Evolutionary conservation across 164 flowering plant species (phyloP).

Genomic region (Platanus orientalis): DNA sequence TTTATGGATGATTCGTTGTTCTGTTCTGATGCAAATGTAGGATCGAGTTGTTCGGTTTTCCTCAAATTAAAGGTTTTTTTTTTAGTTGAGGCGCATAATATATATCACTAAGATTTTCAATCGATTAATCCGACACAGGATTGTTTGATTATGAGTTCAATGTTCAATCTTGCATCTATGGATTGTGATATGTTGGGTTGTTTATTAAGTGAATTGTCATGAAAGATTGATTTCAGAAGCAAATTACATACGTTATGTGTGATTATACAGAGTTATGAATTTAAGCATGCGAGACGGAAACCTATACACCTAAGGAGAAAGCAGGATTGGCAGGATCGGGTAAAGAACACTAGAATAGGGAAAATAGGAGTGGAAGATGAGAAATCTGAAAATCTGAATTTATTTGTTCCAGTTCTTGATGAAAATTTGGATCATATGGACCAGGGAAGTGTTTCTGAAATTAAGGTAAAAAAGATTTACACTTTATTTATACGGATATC

Average conservation of each 20-base stretch:
- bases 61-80: too few species aligned
- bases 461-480: constrained; percentile 18
- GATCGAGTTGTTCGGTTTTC: not conserved
- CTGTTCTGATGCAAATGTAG: not conserved
- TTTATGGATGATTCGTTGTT: not conserved
- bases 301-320: constrained; percentile 47
- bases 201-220: too few species aligned
- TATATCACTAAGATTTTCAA: too few species aligned
- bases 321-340: constrained; percentile 74
- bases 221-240: not conserved
- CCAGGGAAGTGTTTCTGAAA: constrained; percentile 22
- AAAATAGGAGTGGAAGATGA: constrained; percentile 42
- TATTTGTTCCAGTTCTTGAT: constrained; percentile 41
- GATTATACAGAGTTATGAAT: constrained; percentile 28
- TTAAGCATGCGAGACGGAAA: constrained; percentile 44
- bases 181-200: too few species aligned
- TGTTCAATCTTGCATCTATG: too few species aligned
- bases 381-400: constrained; percentile 34
- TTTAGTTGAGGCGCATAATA: too few species aligned
- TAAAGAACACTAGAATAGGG: constrained; percentile 54
- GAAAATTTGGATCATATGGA: constrained; percentile 41
- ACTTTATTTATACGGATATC: not conserved
- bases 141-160: too few species aligned
- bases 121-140: too few species aligned
- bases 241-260: not conserved